These are phyloP conservation scores for Yamadazyma mexicana DNA, from an alignment of 1,139 yeast genomes.

Conservation along the genomic window DNA sequence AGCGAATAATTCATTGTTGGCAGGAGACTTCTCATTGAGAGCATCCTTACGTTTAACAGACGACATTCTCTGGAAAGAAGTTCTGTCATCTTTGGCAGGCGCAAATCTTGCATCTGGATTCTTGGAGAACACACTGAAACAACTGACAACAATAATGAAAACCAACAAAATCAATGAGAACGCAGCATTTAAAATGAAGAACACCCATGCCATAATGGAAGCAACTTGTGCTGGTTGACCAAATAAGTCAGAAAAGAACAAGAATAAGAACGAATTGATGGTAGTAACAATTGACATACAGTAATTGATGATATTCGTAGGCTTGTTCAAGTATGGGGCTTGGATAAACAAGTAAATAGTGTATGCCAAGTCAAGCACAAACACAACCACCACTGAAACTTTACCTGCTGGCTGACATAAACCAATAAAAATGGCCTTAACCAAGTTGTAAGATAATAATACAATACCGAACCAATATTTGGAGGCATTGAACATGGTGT, in stretches of 20 bases:
- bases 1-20: conserved; percentile 57
- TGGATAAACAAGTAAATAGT: conserved; percentile 55
- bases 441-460: conserved; percentile 51
- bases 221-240: conserved; percentile 67
- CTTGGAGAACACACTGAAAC: conserved; percentile 59
- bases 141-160: conserved; percentile 58
- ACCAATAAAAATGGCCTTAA: conserved; percentile 65
- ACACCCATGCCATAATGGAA: conserved; percentile 80
- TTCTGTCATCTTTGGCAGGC: conserved; percentile 82
- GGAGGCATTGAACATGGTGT: conserved; percentile 77
- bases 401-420: conserved; percentile 71
- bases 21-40: conserved; percentile 11
- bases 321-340: conserved; percentile 69
- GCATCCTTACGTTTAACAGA: conserved; percentile 28
- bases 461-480: conserved; percentile 77
- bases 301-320: conserved; percentile 68
- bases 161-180: conserved; percentile 65
- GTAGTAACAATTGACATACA: conserved; percentile 64
- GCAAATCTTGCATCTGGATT: conserved; percentile 83
- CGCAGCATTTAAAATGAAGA: conserved; percentile 76
- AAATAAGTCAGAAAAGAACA: conserved; percentile 72
- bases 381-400: conserved; percentile 64
- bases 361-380: conserved; percentile 64
- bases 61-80: conserved; percentile 69
- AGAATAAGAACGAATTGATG: conserved; percentile 68